These are phyloP conservation scores for Stevia rebaudiana DNA, from an alignment of 140 eudicot species.

Conservation along the genomic window DNA sequence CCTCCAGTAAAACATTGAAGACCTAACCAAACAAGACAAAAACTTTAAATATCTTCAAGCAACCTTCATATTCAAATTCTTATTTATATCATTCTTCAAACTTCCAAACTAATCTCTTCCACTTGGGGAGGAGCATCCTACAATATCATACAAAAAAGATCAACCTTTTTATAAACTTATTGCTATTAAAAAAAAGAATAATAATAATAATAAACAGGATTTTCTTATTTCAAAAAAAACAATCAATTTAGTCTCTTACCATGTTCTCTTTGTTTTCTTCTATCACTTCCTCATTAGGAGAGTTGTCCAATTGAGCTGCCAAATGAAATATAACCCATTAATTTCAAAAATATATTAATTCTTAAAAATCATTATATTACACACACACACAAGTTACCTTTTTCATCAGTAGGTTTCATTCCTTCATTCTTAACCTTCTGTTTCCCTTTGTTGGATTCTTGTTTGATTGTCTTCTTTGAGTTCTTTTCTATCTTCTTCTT, in stretches of 20 bases:
- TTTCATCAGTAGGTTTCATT: conserved; percentile 36
- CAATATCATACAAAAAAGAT: background rate
- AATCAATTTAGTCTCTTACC: conserved; percentile 32
- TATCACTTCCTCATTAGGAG: conserved; percentile 25
- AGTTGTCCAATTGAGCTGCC: conserved; percentile 32
- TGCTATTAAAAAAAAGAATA: no score
- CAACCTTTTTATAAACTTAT: no score
- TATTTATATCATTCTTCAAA: conserved; percentile 22
- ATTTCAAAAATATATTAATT: background rate
- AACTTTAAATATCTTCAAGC: conserved; percentile 17
- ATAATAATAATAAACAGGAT: no score
- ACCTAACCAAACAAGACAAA: conserved; percentile 35
- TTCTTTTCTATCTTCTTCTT: conserved; percentile 44
- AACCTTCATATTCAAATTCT: conserved; percentile 11
- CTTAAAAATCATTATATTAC: background rate
- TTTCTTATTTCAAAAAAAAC: background rate
- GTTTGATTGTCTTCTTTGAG: conserved; percentile 37
- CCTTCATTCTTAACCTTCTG: conserved; percentile 36
- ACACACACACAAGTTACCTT: conserved; percentile 34
- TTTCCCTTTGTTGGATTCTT: conserved; percentile 31
- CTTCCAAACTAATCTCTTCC: conserved; percentile 47
- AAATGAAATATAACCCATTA: background rate
- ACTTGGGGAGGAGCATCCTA: conserved; percentile 41
- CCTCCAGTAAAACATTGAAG: conserved; percentile 40
- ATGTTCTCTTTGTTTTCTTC: conserved; percentile 80